phyloP scores from a whole-genome alignment of 192 early-diverging fungal species.

The Linnemannia hyalina region DNA sequence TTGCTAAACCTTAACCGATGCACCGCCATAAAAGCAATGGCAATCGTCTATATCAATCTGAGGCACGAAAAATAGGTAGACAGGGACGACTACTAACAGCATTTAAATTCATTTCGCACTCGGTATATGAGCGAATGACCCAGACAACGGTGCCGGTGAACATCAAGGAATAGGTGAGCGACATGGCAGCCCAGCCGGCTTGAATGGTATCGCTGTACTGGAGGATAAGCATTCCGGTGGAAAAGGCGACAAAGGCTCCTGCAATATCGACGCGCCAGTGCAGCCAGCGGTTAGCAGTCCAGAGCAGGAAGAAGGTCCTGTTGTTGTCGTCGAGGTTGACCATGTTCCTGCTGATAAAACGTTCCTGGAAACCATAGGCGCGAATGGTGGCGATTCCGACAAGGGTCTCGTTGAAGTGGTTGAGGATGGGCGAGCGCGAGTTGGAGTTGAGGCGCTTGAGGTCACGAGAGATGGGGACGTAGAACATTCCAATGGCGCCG shows the following conservation, averaged over 20 bases:
- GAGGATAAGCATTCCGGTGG: constrained; percentile 74
- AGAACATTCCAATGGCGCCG: constrained; percentile 71
- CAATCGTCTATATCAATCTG: too few species aligned
- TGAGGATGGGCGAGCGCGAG: constrained; percentile 46
- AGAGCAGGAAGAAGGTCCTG: constrained; percentile 87
- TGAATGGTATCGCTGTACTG: constrained; percentile 66
- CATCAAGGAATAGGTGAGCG: constrained; percentile 84
- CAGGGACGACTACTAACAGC: constrained; percentile 57
- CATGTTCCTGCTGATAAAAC: constrained; percentile 74
- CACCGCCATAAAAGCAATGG: too few species aligned
- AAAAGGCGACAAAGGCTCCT: constrained; percentile 80
- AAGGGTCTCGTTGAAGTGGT: constrained; percentile 80
- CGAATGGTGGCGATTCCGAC: constrained; percentile 84
- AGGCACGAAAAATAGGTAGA: too few species aligned
- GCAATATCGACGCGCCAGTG: constrained; percentile 86
- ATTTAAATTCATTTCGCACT: constrained; percentile 90
- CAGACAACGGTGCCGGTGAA: constrained; percentile 86
- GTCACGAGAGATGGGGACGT: constrained; percentile 85
- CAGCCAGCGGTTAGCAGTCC: constrained; percentile 91
- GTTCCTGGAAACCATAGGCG: constrained; percentile 80
- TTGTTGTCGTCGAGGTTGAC: constrained; percentile 81
- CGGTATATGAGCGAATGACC: constrained; percentile 82
- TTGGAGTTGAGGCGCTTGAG: constrained; percentile 87
- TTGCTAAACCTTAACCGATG: too few species aligned
- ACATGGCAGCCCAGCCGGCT: constrained; percentile 90